These are phyloP conservation scores for Podila epicladia DNA, from an alignment of 192 early-diverging fungal genomes.

Conservation along the genomic window DNA sequence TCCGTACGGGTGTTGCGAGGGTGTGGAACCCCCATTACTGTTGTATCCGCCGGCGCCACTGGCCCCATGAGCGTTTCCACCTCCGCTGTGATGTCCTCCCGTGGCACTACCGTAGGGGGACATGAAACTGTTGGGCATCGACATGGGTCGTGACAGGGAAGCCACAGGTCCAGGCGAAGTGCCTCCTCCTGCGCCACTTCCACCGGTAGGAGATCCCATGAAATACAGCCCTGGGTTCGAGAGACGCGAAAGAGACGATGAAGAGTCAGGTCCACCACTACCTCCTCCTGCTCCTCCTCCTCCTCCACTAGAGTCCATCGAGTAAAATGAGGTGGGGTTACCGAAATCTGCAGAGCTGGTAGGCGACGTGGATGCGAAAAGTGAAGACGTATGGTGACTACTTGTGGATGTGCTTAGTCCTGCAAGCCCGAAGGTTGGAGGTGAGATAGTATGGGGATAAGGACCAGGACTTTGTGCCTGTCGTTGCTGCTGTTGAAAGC, in stretches of 20 bases:
- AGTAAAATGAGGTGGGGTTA: neutral
- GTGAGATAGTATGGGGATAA: neutral
- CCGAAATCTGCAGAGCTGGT: neutral
- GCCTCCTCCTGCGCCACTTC: neutral
- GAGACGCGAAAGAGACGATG: neutral
- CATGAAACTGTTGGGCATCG: neutral
- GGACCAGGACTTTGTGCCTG: neutral
- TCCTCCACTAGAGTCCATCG: neutral
- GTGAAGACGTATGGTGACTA: neutral
- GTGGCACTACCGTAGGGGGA: neutral
- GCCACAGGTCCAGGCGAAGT: neutral
- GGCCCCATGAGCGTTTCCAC: neutral
- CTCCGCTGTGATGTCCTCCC: neutral
- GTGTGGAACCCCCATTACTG: neutral
- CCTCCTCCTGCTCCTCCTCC: neutral
- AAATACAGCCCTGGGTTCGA: constrained; percentile 1
- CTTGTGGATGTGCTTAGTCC: neutral
- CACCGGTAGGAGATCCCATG: neutral
- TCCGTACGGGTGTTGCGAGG: neutral
- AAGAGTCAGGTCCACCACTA: neutral
- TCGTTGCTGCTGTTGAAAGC: neutral
- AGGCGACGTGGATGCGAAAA: neutral
- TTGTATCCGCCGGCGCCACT: neutral
- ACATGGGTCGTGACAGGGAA: neutral
- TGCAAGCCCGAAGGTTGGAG: neutral